Evolutionary conservation across 2,329 filamentous ascomycete species (phyloP).

Genomic region (Byssothecium circinans): DNA sequence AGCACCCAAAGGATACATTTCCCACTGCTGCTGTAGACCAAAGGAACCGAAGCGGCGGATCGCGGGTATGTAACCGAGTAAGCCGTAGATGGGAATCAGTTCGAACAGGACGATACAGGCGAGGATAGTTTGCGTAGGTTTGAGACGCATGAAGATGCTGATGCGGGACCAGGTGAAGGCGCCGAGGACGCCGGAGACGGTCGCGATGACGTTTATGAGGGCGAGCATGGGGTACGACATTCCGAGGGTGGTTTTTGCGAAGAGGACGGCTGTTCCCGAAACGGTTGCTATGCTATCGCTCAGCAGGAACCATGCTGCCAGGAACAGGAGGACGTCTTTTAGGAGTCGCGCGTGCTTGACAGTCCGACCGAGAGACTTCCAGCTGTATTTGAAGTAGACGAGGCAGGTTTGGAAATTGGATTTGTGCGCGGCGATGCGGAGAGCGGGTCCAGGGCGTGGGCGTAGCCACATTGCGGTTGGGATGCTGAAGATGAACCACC

Average conservation of each 20-base stretch:
- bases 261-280: conserved; percentile 89
- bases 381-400: conserved; percentile 78
- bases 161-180: conserved; percentile 88
- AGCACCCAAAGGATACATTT: conserved; percentile 91
- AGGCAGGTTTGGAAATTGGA: conserved; percentile 57
- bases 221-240: conserved; percentile 89
- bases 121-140: conserved; percentile 84
- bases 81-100: conserved; percentile 86
- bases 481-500: conserved; percentile 93
- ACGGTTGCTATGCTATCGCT: conserved; percentile 95
- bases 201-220: conserved; percentile 91
- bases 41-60: conserved; percentile 73
- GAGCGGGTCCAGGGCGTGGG: conserved; percentile 81
- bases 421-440: conserved; percentile 35
- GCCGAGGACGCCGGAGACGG: conserved; percentile 77
- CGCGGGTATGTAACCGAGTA: conserved; percentile 83
- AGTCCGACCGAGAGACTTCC: conserved; percentile 83
- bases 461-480: conserved; percentile 86
- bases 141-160: conserved; percentile 68
- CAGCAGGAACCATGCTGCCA: conserved; percentile 90
- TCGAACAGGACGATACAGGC: conserved; percentile 91
- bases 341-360: conserved; percentile 72
- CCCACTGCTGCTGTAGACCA: conserved; percentile 91
- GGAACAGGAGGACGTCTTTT: conserved; percentile 74
- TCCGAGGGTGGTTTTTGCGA: conserved; percentile 87